Conservation (phyloP, 1,284 basidiomycete genomes). For the Moesziomyces globuligerus region DNA sequence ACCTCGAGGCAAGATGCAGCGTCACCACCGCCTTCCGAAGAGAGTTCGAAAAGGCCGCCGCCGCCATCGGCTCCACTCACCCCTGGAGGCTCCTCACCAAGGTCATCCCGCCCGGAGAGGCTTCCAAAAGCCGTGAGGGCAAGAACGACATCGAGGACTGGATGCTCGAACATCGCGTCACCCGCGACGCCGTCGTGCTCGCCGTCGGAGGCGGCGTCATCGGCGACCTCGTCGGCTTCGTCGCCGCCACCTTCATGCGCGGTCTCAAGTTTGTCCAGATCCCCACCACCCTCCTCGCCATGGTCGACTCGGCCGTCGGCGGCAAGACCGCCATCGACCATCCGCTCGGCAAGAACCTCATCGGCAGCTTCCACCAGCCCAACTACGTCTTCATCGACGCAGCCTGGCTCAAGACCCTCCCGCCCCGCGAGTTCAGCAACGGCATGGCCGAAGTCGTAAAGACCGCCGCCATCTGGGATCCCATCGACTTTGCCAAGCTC, state of each 20-base stretch:
- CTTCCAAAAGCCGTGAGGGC: slow-evolving; percentile 86
- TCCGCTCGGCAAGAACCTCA: slow-evolving; percentile 94
- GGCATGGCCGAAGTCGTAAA: slow-evolving; percentile 98
- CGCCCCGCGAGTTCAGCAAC: slow-evolving; percentile 91
- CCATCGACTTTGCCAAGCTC: slow-evolving; percentile 65
- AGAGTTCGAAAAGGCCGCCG: slow-evolving; percentile 55
- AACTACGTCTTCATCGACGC: slow-evolving; percentile 97
- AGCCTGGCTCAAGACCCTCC: slow-evolving; percentile 92
- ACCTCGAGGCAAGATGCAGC: slow-evolving; percentile 72
- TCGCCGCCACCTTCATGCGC: slow-evolving; percentile 83
- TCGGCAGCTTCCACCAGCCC: slow-evolving; percentile 98
- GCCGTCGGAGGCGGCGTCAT: slow-evolving; percentile 97
- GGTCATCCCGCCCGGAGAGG: slow-evolving; percentile 88
- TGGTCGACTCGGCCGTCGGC: slow-evolving; percentile 98
- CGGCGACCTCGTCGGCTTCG: slow-evolving; percentile 92
- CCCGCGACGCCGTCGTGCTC: slow-evolving; percentile 90
- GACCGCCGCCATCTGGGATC: slow-evolving; percentile 67
- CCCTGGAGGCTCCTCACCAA: slow-evolving; percentile 79
- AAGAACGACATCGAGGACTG: slow-evolving; percentile 96
- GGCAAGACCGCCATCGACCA: slow-evolving; percentile 99
- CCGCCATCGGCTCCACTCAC: slow-evolving; percentile 58
- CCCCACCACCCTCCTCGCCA: slow-evolving; percentile 93
- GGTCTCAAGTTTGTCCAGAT: slow-evolving; percentile 94
- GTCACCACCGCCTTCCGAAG: slow-evolving; percentile 67
- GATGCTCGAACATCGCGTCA: slow-evolving; percentile 86